phyloP scores from a whole-genome alignment of 2,329 filamentous ascomycete genomes.

The Paraphoma chrysanthemicola region DNA sequence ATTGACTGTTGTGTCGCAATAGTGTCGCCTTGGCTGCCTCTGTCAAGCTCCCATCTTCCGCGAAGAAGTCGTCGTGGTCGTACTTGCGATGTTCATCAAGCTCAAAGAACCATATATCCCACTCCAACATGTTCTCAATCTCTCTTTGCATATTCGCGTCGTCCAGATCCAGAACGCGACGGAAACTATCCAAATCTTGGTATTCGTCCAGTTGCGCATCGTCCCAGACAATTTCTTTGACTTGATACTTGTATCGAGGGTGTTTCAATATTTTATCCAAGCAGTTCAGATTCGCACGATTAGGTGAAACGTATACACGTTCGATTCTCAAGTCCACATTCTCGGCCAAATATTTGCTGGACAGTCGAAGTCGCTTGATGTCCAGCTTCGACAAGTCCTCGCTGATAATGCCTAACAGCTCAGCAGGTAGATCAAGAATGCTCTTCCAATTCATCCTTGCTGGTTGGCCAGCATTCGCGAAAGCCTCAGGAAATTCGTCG shows the following conservation, averaged over 20 bases:
- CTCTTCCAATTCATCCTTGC: conserved; percentile 21
- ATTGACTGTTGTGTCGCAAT: conserved; percentile 16
- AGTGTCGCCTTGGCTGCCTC: conserved; percentile 23
- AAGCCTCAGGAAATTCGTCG: conserved; percentile 32
- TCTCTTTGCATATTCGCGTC: conserved; percentile 10
- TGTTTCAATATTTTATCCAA: conserved; percentile 48
- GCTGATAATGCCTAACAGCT: conserved; percentile 23
- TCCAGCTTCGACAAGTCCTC: conserved; percentile 22
- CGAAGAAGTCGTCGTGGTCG: conserved; percentile 17
- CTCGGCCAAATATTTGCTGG: conserved; percentile 17
- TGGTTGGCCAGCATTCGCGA: conserved; percentile 9
- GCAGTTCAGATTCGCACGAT: conserved; percentile 48
- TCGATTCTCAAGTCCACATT: conserved; percentile 37
- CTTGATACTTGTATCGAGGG: conserved; percentile 33
- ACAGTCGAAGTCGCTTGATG: conserved; percentile 29
- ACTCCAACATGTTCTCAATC: conserved; percentile 15
- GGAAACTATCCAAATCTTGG: conserved; percentile 16
- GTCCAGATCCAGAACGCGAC: conserved; percentile 20
- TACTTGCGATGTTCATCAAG: conserved; percentile 9
- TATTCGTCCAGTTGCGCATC: conserved; percentile 40
- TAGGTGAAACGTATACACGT: conserved; percentile 52
- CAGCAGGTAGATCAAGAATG: conserved; percentile 26
- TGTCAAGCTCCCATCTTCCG: conserved; percentile 16
- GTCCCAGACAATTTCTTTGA: conserved; percentile 53
- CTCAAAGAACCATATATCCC: neutral